Base-by-base conservation (phyloP, 1,284 basidiomycete species). In the Cronartium ribicola region DNA sequence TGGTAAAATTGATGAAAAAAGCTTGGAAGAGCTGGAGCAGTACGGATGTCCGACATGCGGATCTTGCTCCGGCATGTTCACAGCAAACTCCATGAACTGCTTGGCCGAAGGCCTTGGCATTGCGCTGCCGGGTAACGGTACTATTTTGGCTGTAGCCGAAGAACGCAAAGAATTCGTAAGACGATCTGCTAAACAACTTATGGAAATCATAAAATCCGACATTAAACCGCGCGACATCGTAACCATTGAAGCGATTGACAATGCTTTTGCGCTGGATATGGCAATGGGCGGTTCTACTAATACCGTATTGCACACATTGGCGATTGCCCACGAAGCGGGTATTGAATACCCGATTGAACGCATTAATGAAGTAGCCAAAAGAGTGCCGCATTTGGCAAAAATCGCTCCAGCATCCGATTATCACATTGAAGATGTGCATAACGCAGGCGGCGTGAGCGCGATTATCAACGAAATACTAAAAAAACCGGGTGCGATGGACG, bases 191-290 rank as follows among this genome's bases (percentile, higher is more conserved):
- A 86, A 85, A 76, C 91, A 90, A 79, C 85, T 97, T 80, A 92
- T 88, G 80, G 87, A 86, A 76, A 83, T 97, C 66, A 86, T 97
- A 66, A 90, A 89, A 79, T 83, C 88, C 67, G 91, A 96, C 80
- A 84, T 95, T 79, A 94, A 94, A 81, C 94, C 94, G 37, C 88
- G 91, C 88, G 87, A 76, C 48, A 78, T 98, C 82, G 97, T 98
- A 93, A 97, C 94, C 22, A 87, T 89, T 39, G 86, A 88, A 20
- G 94, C 94, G 3, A 97, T 98, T 79, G 94, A 98, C 83, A 97
- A n/a, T n/a, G n/a, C n/a, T n/a, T n/a, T n/a, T n/a, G n/a, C n/a
- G n/a, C n/a, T n/a, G n/a, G n/a, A n/a, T n/a, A n/a, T n/a, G n/a
- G n/a, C n/a, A n/a, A n/a, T n/a, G n/a, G n/a, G n/a, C n/a, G n/a